These are phyloP conservation scores for Cylindrodendrum hubeiense DNA, from an alignment of 2,329 filamentous ascomycete genomes.

Conservation along the genomic window DNA sequence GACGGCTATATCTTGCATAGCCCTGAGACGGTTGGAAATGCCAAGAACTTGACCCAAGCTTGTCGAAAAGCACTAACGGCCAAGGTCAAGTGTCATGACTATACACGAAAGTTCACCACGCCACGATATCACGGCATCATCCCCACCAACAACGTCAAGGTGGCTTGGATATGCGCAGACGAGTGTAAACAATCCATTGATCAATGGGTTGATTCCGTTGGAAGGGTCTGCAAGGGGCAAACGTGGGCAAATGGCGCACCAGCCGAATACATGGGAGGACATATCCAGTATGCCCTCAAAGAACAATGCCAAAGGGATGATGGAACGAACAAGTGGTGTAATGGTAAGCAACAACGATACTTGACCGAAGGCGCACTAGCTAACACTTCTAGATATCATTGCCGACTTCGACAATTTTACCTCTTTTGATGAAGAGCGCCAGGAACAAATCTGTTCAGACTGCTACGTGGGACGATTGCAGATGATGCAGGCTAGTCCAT, in stretches of 20 bases:
- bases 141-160: not conserved
- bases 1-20: not conserved
- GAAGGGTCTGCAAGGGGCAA: not conserved
- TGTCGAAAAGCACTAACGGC: not conserved
- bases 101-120: not conserved
- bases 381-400: slow-evolving; percentile 26
- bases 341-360: not conserved
- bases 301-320: not conserved
- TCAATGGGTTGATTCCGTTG: not conserved
- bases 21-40: not conserved
- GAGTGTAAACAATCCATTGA: not conserved
- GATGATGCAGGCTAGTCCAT: slow-evolving; percentile 41
- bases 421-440: slow-evolving; percentile 32
- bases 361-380: not conserved
- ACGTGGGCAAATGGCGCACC: not conserved
- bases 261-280: not conserved
- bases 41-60: not conserved
- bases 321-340: not conserved
- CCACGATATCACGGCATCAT: not conserved
- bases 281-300: not conserved
- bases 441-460: slow-evolving; percentile 38
- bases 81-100: not conserved
- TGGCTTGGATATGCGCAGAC: not conserved
- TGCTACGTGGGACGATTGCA: slow-evolving; percentile 35
- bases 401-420: slow-evolving; percentile 29